A percentile compares a stretch with the other conserved stretches of the same genome.
Evolutionary conservation across 2,329 filamentous ascomycete genomes (phyloP).

Genomic region (Aspergillus carbonarius): DNA sequence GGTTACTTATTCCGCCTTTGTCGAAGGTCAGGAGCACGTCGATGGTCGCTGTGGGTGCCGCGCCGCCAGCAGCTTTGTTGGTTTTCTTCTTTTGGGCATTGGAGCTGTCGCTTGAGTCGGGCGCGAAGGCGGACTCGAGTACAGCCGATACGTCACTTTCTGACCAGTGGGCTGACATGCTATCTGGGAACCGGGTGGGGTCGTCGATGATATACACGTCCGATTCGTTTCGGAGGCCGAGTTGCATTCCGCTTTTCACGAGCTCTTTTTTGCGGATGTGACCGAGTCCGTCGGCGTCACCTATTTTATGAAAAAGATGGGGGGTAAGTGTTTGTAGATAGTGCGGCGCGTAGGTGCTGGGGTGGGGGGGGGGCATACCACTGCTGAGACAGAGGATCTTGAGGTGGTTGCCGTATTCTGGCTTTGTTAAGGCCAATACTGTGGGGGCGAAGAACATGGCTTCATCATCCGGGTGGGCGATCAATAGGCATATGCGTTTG

Average conservation of each 20-base stretch:
- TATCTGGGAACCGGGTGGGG: slow-evolving; percentile 76
- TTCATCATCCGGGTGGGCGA: slow-evolving; percentile 97
- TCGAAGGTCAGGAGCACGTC: slow-evolving; percentile 92
- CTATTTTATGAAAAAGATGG: slow-evolving; percentile 42
- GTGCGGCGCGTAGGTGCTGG: background rate
- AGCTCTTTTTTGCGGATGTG: slow-evolving; percentile 80
- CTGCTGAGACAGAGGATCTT: slow-evolving; percentile 92
- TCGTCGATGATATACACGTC: slow-evolving; percentile 86
- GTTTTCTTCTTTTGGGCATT: slow-evolving; percentile 34
- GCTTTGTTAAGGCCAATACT: slow-evolving; percentile 76
- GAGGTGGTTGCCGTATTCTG: slow-evolving; percentile 80
- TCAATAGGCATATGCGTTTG: slow-evolving; percentile 87
- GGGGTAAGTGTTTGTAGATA: slow-evolving; percentile 4
- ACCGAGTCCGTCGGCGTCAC: slow-evolving; percentile 84
- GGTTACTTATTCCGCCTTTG: slow-evolving; percentile 72
- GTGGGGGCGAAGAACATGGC: slow-evolving; percentile 99
- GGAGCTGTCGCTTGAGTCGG: slow-evolving; percentile 50
- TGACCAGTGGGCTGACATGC: slow-evolving; percentile 80
- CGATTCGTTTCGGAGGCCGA: slow-evolving; percentile 72
- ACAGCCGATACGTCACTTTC: slow-evolving; percentile 67
- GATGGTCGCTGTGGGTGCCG: slow-evolving; percentile 58
- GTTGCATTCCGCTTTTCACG: slow-evolving; percentile 70
- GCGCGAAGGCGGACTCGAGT: slow-evolving; percentile 71
- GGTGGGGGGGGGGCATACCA: slow-evolving; percentile 50
- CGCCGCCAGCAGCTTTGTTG: background rate